Conservation (phyloP, 305 asterid genomes). For the Rubia occidens region DNA sequence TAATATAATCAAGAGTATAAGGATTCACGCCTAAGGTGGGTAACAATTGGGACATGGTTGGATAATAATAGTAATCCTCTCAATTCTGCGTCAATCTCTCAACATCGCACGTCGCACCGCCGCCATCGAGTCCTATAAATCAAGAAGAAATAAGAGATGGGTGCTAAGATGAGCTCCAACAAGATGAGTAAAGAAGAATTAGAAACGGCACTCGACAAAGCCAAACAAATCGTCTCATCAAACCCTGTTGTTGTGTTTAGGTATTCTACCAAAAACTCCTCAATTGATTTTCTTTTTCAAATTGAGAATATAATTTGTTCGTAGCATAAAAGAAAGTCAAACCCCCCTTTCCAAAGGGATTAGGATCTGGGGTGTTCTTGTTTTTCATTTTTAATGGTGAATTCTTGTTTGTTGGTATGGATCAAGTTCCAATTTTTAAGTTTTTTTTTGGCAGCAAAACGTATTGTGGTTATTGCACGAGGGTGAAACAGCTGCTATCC, state of each 20-base stretch:
- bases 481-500: constrained; percentile 60
- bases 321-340: neutral
- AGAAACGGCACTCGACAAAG: constrained; percentile 56
- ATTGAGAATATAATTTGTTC: neutral
- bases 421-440: neutral
- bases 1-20: no score
- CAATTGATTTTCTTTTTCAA: neutral
- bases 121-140: neutral
- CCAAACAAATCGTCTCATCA: constrained; percentile 62
- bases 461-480: constrained; percentile 54
- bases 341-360: neutral
- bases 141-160: constrained; percentile 29
- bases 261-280: constrained; percentile 16
- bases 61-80: no score
- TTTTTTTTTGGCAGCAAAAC: constrained; percentile 49
- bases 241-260: constrained; percentile 74
- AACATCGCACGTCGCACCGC: constrained; percentile 5
- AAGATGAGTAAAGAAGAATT: constrained; percentile 35
- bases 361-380: constrained; percentile 5
- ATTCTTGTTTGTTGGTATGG: neutral
- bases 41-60: no score
- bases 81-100: neutral
- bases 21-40: no score
- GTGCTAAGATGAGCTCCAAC: constrained; percentile 52
- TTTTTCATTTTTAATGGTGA: neutral